A percentile compares a stretch with the other conserved stretches of the same genome.
phyloP scores from a whole-genome alignment of 2,329 filamentous ascomycete species.

The Macrophomina tecta region DNA sequence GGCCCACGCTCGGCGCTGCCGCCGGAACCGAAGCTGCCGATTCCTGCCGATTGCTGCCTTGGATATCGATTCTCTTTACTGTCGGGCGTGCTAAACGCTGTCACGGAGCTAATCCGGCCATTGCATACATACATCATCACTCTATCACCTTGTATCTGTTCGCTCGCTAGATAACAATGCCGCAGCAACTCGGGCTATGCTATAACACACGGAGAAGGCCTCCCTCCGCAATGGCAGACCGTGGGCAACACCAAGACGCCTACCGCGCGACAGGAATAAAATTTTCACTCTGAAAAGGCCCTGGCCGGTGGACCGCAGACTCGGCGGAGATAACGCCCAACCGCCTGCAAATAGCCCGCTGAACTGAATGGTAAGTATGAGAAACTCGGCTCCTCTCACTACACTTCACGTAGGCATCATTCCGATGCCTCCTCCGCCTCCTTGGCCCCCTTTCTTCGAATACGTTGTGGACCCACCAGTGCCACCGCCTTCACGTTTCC shows the following conservation, averaged over 20 bases:
- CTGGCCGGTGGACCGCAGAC: background rate
- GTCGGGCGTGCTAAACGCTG: background rate
- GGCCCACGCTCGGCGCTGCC: constrained; percentile 14
- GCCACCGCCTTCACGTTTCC: constrained; percentile 17
- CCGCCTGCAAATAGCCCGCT: background rate
- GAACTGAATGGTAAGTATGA: background rate
- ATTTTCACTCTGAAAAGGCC: background rate
- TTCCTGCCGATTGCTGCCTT: constrained; percentile 7
- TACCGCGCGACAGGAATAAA: background rate
- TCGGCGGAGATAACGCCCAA: background rate
- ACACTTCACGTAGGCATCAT: constrained; percentile 46
- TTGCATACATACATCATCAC: background rate
- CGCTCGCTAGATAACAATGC: constrained; percentile 6
- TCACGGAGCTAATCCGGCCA: background rate
- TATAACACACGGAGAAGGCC: background rate
- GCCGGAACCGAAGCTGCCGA: background rate
- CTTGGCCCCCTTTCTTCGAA: constrained; percentile 26
- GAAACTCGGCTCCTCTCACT: background rate
- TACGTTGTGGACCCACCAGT: constrained; percentile 18
- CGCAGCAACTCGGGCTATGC: background rate
- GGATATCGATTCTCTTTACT: constrained; percentile 1
- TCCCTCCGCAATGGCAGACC: background rate
- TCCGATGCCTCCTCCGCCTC: constrained; percentile 38
- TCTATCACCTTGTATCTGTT: background rate
- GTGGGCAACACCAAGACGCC: constrained; percentile 13